These are phyloP conservation scores for Ogataea minuta DNA, from an alignment of 805 yeast species.

Conservation along the genomic window DNA sequence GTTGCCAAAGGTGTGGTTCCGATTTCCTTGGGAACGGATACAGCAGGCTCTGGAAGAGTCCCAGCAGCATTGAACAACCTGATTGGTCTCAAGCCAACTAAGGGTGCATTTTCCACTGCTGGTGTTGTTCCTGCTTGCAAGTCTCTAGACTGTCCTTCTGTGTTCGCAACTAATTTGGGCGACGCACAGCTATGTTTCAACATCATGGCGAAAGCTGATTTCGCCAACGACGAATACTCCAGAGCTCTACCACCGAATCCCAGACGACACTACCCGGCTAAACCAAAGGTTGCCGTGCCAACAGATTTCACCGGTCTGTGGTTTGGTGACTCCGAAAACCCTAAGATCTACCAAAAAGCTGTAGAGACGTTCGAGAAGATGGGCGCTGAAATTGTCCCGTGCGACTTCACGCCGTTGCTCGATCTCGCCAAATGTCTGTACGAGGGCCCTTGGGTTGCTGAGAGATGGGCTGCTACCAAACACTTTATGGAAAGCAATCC, in stretches of 20 bases:
- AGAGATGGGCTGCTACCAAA: conserved; percentile 80
- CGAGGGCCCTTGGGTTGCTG: conserved; percentile 99
- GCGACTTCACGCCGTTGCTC: conserved; percentile 73
- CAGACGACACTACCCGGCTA: conserved; percentile 51
- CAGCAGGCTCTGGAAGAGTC: conserved; percentile 97
- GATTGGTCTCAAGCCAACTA: conserved; percentile 90
- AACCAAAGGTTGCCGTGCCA: conserved; percentile 78
- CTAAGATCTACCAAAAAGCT: conserved; percentile 62
- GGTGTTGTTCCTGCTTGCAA: conserved; percentile 99
- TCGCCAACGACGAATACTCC: conserved; percentile 71
- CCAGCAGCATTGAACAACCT: conserved; percentile 94
- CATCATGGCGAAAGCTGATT: conserved; percentile 70
- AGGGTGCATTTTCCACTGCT: conserved; percentile 77
- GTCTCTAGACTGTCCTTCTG: conserved; percentile 88
- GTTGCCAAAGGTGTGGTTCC: conserved; percentile 92
- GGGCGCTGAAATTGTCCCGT: conserved; percentile 57
- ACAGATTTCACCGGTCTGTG: conserved; percentile 55
- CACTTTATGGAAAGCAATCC: conserved; percentile 71
- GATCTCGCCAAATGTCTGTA: conserved; percentile 84
- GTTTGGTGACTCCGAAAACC: conserved; percentile 81
- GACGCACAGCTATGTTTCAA: conserved; percentile 83
- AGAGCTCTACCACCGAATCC: conserved; percentile 72
- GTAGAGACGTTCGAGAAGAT: conserved; percentile 48
- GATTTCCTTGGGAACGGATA: conserved; percentile 87
- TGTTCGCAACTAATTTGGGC: conserved; percentile 69